A percentile compares a stretch with the other conserved stretches of the same genome.
These are phyloP conservation scores for Coniferiporia weirii DNA, from an alignment of 1,284 basidiomycete species.

Conservation along the genomic window DNA sequence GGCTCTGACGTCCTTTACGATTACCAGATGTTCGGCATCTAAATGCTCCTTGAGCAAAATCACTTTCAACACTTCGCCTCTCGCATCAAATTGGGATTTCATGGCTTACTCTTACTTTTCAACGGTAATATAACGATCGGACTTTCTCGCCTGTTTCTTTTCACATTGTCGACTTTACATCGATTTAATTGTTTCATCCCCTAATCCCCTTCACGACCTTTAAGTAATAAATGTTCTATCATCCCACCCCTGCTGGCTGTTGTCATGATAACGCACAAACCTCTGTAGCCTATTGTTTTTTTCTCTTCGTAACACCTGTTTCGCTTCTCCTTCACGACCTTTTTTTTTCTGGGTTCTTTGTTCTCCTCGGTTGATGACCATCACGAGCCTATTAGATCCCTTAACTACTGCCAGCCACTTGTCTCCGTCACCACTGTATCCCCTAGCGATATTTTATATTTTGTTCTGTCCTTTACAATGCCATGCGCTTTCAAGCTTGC, in stretches of 20 bases:
- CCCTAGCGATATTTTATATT: not conserved
- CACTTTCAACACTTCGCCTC: too few species aligned
- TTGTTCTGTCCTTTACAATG: not conserved
- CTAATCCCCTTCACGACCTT: too few species aligned
- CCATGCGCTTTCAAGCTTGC: too few species aligned
- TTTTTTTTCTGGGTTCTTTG: not conserved
- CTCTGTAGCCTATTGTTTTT: not conserved
- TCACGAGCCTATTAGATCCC: not conserved
- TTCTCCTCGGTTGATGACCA: too few species aligned
- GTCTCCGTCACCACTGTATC: not conserved
- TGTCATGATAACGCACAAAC: too few species aligned
- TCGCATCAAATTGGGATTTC: too few species aligned
- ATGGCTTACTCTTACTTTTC: too few species aligned
- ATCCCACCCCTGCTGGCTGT: not conserved
- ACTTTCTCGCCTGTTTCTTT: too few species aligned
- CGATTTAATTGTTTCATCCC: too few species aligned
- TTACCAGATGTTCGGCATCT: conserved; percentile 50
- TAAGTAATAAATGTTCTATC: not conserved
- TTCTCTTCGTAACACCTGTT: not conserved
- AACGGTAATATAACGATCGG: too few species aligned
- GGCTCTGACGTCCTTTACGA: conserved; percentile 58
- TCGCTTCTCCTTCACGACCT: not conserved
- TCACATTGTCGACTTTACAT: too few species aligned
- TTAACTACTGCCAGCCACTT: not conserved
- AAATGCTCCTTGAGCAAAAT: not conserved